These are phyloP conservation scores for Cydonia oblonga DNA, from an alignment of 331 rosid genomes.

Conservation along the genomic window DNA sequence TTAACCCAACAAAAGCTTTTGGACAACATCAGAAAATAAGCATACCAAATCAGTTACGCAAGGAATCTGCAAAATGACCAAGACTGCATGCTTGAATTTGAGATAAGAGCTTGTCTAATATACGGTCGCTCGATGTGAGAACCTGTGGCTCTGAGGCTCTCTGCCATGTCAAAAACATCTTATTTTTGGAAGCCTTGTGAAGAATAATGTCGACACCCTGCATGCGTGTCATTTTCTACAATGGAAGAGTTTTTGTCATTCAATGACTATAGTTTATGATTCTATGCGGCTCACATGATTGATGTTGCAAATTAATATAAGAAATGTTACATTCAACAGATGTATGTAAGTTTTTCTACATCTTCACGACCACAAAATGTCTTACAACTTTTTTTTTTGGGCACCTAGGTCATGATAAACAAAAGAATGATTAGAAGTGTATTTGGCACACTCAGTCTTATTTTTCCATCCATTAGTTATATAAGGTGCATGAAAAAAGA, in stretches of 20 bases:
- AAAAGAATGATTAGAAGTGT: background rate
- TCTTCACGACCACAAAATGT: background rate
- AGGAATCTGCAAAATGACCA: background rate
- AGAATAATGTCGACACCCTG: background rate
- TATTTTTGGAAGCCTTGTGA: background rate
- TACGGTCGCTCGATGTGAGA: background rate
- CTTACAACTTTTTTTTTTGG: background rate
- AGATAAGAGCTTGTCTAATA: background rate
- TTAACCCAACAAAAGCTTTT: background rate
- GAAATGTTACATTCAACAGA: background rate
- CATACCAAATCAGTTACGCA: background rate
- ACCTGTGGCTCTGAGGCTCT: background rate
- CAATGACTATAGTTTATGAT: background rate
- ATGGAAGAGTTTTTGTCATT: background rate
- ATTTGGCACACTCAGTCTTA: no score
- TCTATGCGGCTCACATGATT: background rate
- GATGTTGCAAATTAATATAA: no score
- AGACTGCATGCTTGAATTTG: background rate
- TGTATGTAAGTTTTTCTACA: background rate
- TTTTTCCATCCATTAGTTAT: no score
- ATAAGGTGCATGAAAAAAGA: no score
- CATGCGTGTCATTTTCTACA: background rate
- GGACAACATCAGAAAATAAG: background rate
- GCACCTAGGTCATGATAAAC: background rate
- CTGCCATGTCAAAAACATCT: background rate